Conservation (phyloP, 768 basidiomycete species). For the Lactifluus volemus region DNA sequence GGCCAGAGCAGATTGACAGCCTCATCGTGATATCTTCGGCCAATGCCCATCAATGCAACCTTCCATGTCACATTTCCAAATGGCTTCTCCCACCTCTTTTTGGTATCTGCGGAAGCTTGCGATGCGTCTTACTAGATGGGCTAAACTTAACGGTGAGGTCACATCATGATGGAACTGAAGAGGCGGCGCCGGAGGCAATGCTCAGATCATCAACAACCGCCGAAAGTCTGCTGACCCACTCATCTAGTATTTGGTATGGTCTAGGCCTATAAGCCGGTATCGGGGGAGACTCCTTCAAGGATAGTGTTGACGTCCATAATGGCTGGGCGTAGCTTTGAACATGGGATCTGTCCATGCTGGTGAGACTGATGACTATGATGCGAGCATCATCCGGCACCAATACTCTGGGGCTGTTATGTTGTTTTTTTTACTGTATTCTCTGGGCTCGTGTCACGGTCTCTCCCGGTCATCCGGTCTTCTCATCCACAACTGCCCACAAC, state of each 20-base stretch:
- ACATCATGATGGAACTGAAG: neutral
- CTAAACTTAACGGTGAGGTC: slow-evolving; percentile 54
- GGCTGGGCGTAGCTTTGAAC: no score
- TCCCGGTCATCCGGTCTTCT: slow-evolving; percentile 77
- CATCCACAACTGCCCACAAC: slow-evolving; percentile 43
- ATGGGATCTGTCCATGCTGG: no score
- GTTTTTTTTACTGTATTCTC: slow-evolving; percentile 74
- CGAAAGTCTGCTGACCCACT: neutral
- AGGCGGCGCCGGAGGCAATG: neutral
- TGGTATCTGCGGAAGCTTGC: slow-evolving; percentile 68
- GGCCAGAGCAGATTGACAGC: neutral
- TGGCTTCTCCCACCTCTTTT: slow-evolving; percentile 66
- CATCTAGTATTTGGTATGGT: slow-evolving; percentile 67
- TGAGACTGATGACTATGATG: no score
- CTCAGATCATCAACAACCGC: neutral
- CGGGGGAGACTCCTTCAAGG: slow-evolving; percentile 68
- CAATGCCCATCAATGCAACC: slow-evolving; percentile 71
- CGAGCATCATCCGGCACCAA: slow-evolving; percentile 54
- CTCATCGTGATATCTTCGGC: slow-evolving; percentile 20
- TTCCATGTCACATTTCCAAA: slow-evolving; percentile 70
- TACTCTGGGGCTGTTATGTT: slow-evolving; percentile 60
- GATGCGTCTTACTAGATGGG: slow-evolving; percentile 71
- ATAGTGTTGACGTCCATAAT: slow-evolving; percentile 46
- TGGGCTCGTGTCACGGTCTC: slow-evolving; percentile 47
- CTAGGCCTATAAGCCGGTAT: slow-evolving; percentile 51